Percentiles rank a stretch among this genome's conserved stretches.
Conservation (phyloP, 192 early-diverging fungal genomes). For the Rhizophagus prolifer region DNA sequence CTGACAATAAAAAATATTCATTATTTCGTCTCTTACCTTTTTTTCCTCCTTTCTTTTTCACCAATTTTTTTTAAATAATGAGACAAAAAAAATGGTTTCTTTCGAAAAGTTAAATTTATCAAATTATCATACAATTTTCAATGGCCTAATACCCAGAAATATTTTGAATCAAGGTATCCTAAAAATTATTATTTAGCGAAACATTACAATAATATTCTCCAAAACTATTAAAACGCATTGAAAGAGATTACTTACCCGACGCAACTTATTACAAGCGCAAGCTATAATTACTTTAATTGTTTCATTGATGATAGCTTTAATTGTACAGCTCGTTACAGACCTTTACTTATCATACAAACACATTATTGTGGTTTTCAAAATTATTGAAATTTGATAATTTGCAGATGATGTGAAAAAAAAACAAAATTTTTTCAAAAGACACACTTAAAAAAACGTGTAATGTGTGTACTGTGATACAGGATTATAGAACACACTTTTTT, state of each 20-base stretch:
- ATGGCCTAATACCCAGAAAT: background rate
- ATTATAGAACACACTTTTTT: no score
- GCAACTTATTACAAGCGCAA: conserved; percentile 1
- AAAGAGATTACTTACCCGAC: background rate
- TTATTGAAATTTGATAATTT: no score
- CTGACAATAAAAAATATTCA: background rate
- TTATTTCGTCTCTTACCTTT: no score
- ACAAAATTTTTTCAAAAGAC: no score
- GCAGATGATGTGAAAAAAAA: no score
- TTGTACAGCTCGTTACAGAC: background rate
- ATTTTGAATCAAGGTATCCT: background rate
- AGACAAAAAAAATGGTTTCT: background rate
- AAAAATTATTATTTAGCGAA: background rate
- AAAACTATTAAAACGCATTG: background rate
- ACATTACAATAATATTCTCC: no score
- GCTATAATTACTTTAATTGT: background rate
- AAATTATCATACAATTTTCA: background rate
- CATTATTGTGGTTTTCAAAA: no score
- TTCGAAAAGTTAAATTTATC: background rate
- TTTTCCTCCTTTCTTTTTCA: no score
- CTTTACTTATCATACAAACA: background rate
- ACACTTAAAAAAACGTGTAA: no score
- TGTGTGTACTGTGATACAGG: no score
- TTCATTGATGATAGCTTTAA: background rate
- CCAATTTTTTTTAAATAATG: no score